Evolutionary conservation across 345 rosid species (phyloP).

Genomic region (Leavenworthia alabamica): DNA sequence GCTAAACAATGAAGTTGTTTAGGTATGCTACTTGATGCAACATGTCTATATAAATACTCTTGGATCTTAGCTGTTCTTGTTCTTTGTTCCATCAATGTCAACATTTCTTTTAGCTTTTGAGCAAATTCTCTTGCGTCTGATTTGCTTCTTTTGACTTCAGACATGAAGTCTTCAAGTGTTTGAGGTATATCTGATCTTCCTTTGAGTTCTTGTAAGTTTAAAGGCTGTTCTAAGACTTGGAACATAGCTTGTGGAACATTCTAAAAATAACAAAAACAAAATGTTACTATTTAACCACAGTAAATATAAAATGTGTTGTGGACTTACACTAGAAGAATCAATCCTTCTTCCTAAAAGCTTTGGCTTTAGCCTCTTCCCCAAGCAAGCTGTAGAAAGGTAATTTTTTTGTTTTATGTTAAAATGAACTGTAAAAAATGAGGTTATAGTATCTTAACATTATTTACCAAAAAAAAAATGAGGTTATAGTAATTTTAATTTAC

Average conservation of each 20-base stretch:
- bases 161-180: slow-evolving; percentile 69
- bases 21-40: slow-evolving; percentile 93
- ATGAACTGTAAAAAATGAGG: neutral
- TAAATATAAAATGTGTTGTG: neutral
- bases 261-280: slow-evolving; percentile 3
- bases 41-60: slow-evolving; percentile 82
- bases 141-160: slow-evolving; percentile 48
- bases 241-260: slow-evolving; percentile 88
- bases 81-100: slow-evolving; percentile 73
- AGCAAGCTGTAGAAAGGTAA: slow-evolving; percentile 48
- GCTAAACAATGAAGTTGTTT: slow-evolving; percentile 88
- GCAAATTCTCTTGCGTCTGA: slow-evolving; percentile 80
- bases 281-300: too few species aligned
- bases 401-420: neutral
- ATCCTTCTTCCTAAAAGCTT: slow-evolving; percentile 60
- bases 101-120: slow-evolving; percentile 85
- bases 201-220: slow-evolving; percentile 51
- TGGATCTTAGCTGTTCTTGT: slow-evolving; percentile 90
- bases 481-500: neutral
- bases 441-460: too few species aligned
- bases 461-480: neutral
- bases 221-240: slow-evolving; percentile 57
- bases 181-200: slow-evolving; percentile 79
- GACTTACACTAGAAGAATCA: slow-evolving; percentile 56
- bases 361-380: slow-evolving; percentile 83